Evolutionary conservation across 176 grass and related monocot genomes (phyloP), one percentile per base, ranked within the genome.

Genomic region (Carex cristatella): DNA sequence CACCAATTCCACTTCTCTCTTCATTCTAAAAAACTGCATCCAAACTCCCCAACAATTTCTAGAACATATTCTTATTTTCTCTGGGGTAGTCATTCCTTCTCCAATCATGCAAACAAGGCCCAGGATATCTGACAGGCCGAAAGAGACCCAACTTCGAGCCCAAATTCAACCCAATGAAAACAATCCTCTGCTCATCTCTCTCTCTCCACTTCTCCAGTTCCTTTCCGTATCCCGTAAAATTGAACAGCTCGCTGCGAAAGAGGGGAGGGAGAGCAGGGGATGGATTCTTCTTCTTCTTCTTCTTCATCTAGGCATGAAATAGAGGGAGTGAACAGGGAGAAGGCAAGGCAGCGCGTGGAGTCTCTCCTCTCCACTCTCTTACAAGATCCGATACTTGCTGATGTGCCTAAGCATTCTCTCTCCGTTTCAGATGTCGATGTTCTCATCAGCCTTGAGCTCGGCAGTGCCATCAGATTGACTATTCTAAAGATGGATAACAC

Each of bases 391-490:
- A 85, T 98, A 78, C 83, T 95, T 2, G 80, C 69, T 1, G 91
- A 98, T 61, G 93, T 92, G 38, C 79, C 89, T 10, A 92, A 83
- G 80, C 91, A 88, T 61, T 78, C 51, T 16, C 92, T 92, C 14
- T 89, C 88, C 2, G 89, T 98, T 56, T 88, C 84, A 9, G 89
- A 93, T 57, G 93, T 93, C 4, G 95, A 98, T 88, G 94, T 86
- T 4, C 83, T 98, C 48, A 91, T 98, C 30, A 94, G 93, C 77
- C 89, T 98, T 18, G 95, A 98, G 88, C 88, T 98, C 19, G 95
- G 91, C 37, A 95, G 93, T 61, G 91, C 95, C 54, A 94, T 92
- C 87, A 88, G 87, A 67, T 69, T 98, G 35, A 85, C 64, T 82
- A 62, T 95, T 63, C 37, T 88, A 40, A 98, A 95, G 85, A 74